Percentiles rank a stretch among this genome's conserved stretches.
Conservation (phyloP, 1,284 basidiomycete species). For the Inonotus hispidus region DNA sequence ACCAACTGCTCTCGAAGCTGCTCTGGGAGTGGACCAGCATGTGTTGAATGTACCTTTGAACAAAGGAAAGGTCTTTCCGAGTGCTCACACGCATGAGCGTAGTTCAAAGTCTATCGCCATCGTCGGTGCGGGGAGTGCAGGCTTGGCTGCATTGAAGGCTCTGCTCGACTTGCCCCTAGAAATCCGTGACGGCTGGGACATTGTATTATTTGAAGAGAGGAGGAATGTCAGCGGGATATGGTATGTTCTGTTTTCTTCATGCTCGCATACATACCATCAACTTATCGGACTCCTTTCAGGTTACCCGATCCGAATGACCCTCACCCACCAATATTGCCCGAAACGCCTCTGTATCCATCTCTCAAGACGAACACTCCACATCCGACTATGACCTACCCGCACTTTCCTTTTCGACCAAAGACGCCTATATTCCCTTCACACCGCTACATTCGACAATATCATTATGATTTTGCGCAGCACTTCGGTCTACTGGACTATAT, state of each 20-base stretch:
- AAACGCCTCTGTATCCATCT: conserved; percentile 49
- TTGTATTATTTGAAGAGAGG: conserved; percentile 49
- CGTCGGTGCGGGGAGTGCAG: conserved; percentile 48
- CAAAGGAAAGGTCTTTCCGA: background rate
- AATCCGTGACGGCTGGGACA: conserved; percentile 34
- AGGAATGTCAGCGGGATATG: conserved; percentile 47
- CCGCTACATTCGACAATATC: conserved; percentile 42
- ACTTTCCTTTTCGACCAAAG: conserved; percentile 43
- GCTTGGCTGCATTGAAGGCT: conserved; percentile 46
- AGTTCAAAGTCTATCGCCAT: conserved; percentile 47
- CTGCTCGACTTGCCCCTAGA: conserved; percentile 42
- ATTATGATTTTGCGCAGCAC: conserved; percentile 35
- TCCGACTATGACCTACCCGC: conserved; percentile 47
- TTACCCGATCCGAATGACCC: conserved; percentile 39
- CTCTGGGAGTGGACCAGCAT: background rate
- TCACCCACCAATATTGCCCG: conserved; percentile 42
- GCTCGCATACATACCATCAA: background rate
- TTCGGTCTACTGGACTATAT: conserved; percentile 38
- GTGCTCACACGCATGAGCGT: background rate
- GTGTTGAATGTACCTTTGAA: background rate
- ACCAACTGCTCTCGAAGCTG: background rate
- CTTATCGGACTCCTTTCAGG: no score
- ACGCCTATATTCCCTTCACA: conserved; percentile 48
- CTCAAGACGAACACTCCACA: conserved; percentile 53
- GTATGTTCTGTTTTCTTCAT: conserved; percentile 22